Evolutionary conservation across 2,329 filamentous ascomycete genomes (phyloP).

Genomic region (Exophiala oligosperma): DNA sequence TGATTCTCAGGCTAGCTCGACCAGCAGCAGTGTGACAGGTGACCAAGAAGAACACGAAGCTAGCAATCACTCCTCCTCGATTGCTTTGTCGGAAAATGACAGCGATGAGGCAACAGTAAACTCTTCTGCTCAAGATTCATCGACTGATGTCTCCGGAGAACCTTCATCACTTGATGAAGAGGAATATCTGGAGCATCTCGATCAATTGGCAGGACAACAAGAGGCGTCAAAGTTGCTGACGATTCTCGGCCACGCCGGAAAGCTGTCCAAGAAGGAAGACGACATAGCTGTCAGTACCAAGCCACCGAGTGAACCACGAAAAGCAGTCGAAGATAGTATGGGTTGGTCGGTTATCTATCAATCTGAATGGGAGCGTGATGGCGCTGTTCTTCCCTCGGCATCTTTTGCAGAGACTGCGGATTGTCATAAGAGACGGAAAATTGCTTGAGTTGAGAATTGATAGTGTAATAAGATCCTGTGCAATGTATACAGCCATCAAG

Average conservation of each 20-base stretch:
- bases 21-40: neutral
- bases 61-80: neutral
- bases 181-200: conserved; percentile 48
- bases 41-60: neutral
- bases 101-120: neutral
- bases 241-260: conserved; percentile 38
- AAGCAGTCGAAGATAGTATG: conserved; percentile 33
- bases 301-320: conserved; percentile 30
- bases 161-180: neutral
- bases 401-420: neutral
- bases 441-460: neutral
- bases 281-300: conserved; percentile 24
- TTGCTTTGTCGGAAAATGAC: neutral
- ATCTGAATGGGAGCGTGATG: conserved; percentile 23
- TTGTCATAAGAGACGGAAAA: conserved; percentile 10
- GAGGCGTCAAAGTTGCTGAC: conserved; percentile 50
- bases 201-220: conserved; percentile 43
- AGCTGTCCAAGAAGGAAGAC: conserved; percentile 23
- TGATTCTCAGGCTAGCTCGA: neutral
- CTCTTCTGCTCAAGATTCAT: neutral
- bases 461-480: no score
- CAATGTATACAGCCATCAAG: no score
- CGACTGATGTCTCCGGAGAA: neutral
- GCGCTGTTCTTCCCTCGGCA: neutral
- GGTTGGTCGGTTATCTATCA: conserved; percentile 32